Evolutionary conservation across 345 rosid species (phyloP), one percentile per base, ranked within the genome.

Genomic region (Combretum micranthum): DNA sequence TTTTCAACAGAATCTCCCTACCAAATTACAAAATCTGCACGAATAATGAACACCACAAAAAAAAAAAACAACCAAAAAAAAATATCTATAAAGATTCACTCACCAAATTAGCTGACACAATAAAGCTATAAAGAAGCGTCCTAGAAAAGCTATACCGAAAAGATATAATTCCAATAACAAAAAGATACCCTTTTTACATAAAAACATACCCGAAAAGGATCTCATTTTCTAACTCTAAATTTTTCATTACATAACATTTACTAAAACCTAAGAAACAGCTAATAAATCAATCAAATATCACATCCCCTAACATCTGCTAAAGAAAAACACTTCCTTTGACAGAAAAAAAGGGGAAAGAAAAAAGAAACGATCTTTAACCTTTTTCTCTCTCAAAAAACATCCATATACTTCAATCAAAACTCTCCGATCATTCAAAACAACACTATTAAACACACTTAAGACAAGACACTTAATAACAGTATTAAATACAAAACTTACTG

Each of bases 401-500:
- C 39, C 39, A 32, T 32, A 5, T 32, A 32, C 39, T 32, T 32
- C 39, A 32, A 32, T 32, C 7, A 5, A 7, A 32, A 32, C 39
- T 32, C 39, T 4, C 39, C 39, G 39, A 32, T 32, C 39, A 50
- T 51, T 58, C 37, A 47, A 42, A 16, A 1, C 45, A 60, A 46
- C 49, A 15, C 16, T 14, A 46, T 8, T 3, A 46, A 15, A 15
- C 19, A 15, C 49, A 17, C 4, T 46, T 12, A 46, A 46, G 19
- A 46, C 17, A 46, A 46, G 19, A 46, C 17, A 46, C 49, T 15
- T 12, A 46, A 46, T 15, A 15, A 15, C 49, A 32, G 39, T 32
- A 32, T 20, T 56, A 52, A 12, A 59, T 47, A 15, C 63, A 32
- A 32, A 7, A 32, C 9, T 32, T 50, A 50, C 32, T 32, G 53